These are phyloP conservation scores for Halophytophthora polymorphica DNA, from an alignment of 352 stramenopile species.

Conservation along the genomic window DNA sequence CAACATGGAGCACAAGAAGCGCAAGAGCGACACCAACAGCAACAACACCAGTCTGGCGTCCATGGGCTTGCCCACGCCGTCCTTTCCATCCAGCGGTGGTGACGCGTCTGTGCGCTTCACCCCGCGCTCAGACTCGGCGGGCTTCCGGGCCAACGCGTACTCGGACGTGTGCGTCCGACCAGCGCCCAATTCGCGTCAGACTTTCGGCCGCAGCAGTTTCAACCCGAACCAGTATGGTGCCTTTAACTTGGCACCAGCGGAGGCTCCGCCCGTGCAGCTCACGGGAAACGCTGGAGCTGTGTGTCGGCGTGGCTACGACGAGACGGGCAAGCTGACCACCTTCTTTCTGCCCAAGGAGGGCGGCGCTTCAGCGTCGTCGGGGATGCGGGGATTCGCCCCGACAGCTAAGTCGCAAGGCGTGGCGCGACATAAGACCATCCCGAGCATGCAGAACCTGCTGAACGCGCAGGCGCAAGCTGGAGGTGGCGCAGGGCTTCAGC, in stretches of 20 bases:
- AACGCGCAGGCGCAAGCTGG: slow-evolving; percentile 27
- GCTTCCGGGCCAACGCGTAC: slow-evolving; percentile 55
- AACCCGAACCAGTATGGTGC: slow-evolving; percentile 71
- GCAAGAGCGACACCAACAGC: slow-evolving; percentile 31
- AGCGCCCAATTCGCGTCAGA: slow-evolving; percentile 26
- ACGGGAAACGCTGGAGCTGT: slow-evolving; percentile 24
- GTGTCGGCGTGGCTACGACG: slow-evolving; percentile 66
- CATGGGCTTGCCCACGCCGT: slow-evolving; percentile 4
- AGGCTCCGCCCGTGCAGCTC: slow-evolving; percentile 38
- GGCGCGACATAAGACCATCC: slow-evolving; percentile 36
- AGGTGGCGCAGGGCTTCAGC: slow-evolving; percentile 15
- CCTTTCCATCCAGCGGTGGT: slow-evolving; percentile 11
- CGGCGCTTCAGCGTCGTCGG: background rate
- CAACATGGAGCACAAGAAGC: slow-evolving; percentile 53
- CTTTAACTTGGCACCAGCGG: slow-evolving; percentile 52
- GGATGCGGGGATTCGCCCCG: background rate
- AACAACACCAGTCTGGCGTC: slow-evolving; percentile 3
- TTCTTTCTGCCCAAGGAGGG: slow-evolving; percentile 64
- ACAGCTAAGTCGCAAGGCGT: slow-evolving; percentile 3
- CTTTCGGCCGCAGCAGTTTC: slow-evolving; percentile 51
- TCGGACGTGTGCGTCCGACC: slow-evolving; percentile 60
- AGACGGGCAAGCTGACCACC: slow-evolving; percentile 75
- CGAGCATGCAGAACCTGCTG: slow-evolving; percentile 52
- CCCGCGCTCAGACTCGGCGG: slow-evolving; percentile 28
- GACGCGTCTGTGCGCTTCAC: slow-evolving; percentile 15